Percentiles rank a stretch among this genome's conserved stretches.
Conservation (phyloP, 352 stramenopile genomes). For the Hyaloperonospora brassicae region DNA sequence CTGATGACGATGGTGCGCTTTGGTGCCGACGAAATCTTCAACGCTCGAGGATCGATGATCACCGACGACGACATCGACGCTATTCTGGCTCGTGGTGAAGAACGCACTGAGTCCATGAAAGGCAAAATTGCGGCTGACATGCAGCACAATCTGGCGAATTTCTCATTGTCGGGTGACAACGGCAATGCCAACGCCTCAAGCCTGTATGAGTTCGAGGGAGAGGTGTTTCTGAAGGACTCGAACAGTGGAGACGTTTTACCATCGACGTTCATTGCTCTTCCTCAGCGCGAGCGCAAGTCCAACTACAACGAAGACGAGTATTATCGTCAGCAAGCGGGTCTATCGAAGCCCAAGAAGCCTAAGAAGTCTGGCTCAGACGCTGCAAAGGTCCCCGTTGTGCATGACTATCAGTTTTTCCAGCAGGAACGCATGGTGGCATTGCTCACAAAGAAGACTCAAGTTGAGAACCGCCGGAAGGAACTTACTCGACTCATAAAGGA, state of each 20-base stretch:
- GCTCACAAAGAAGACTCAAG: conserved; percentile 74
- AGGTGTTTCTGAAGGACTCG: conserved; percentile 84
- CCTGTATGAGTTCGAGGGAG: conserved; percentile 86
- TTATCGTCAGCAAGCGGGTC: conserved; percentile 83
- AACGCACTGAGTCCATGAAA: conserved; percentile 87
- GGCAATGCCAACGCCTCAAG: conserved; percentile 59
- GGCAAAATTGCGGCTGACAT: conserved; percentile 85
- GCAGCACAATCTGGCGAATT: conserved; percentile 95
- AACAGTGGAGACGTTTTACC: conserved; percentile 72
- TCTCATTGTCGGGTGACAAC: conserved; percentile 89
- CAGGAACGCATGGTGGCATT: conserved; percentile 83
- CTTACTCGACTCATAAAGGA: conserved; percentile 77
- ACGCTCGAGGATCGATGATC: conserved; percentile 81
- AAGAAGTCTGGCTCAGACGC: conserved; percentile 84
- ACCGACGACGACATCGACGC: conserved; percentile 91
- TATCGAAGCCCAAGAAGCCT: conserved; percentile 80
- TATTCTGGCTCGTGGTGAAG: conserved; percentile 86
- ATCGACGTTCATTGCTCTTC: conserved; percentile 86
- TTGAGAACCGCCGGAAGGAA: conserved; percentile 88
- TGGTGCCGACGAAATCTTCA: conserved; percentile 86
- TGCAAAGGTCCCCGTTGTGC: conserved; percentile 84
- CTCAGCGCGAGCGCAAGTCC: conserved; percentile 80
- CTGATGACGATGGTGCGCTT: conserved; percentile 96
- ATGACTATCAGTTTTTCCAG: conserved; percentile 96
- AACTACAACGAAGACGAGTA: conserved; percentile 98